Percentiles rank a stretch among this genome's conserved stretches.
phyloP scores from a whole-genome alignment of 1,139 yeast species.

The Geotrichum reessii region DNA sequence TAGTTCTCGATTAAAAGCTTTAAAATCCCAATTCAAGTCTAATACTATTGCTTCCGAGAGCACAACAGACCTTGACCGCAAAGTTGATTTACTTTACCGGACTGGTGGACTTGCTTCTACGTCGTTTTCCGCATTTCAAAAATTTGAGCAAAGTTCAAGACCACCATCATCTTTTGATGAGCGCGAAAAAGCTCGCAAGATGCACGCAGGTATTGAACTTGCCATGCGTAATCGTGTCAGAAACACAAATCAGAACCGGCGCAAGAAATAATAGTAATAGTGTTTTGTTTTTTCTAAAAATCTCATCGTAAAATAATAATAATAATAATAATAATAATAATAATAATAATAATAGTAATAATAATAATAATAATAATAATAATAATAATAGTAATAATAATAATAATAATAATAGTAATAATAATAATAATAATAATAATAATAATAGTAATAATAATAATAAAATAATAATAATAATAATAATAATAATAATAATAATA shows the following conservation, averaged over 20 bases:
- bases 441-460: no score
- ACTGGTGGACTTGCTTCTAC: background rate
- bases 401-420: no score
- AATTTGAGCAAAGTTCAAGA: background rate
- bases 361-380: background rate
- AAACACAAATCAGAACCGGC: background rate
- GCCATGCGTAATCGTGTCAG: constrained; percentile 12
- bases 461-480: no score
- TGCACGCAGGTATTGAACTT: constrained; percentile 12
- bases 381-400: no score
- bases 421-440: no score
- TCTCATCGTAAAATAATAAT: background rate
- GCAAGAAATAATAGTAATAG: background rate
- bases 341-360: background rate
- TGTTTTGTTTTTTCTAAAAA: no score
- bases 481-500: no score
- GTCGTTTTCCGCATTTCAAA: background rate
- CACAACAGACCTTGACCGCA: background rate
- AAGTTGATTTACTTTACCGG: background rate
- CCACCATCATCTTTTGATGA: background rate
- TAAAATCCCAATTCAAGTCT: background rate
- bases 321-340: background rate
- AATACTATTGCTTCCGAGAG: background rate
- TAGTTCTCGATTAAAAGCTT: background rate
- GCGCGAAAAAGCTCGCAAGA: background rate